Base-by-base conservation (phyloP, 1,284 basidiomycete species). In the Ceratobasidium sp. region DNA sequence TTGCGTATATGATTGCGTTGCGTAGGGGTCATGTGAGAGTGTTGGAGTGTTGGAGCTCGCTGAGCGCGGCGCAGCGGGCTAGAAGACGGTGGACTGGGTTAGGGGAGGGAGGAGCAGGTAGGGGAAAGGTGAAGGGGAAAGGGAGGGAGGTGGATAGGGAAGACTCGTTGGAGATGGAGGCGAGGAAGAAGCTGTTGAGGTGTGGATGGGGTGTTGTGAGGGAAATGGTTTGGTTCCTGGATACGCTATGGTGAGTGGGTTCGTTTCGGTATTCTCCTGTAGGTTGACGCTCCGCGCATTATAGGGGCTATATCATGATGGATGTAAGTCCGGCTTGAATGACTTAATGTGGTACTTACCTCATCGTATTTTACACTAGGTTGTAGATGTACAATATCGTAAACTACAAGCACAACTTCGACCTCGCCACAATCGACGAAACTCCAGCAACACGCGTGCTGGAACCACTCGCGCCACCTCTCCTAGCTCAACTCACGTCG, bases 151-250 rank as follows among this genome's bases (percentile, higher is more conserved):
- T n/a, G 40, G 58, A 15, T 15, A 93, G 60, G 89, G 91, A 63
- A 80, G 69, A 60, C 23, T 53, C 79, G 6, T 80, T 82, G 0
- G 80, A 77, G 12, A 78, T 60, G 55, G 64, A 67, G 53, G 88
- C 87, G 15, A 88, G 94, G 44, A 89, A 89, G 79, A 86, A 87
- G 76, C 87, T 96, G 23, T 86, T 95, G 68, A 87, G 95, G 77
- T 92, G 91, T 80, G 93, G 93, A 0, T 97, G 96, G 95, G 94
- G 94, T 0, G 89, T 94, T 20, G 92, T 96, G 20, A 86, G 95
- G 80, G 91, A 93, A 81, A 96, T 97, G 95, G 90, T 92, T 64
- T 97, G 96, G 95, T 97, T 97, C 84, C 86, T 97, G 77, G 96
- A 97, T 82, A 92, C 91, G 46, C 83, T 97, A 9, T 86, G 94